Evolutionary conservation across 2,329 filamentous ascomycete genomes (phyloP).

Genomic region (Pochonia chlamydosporia): DNA sequence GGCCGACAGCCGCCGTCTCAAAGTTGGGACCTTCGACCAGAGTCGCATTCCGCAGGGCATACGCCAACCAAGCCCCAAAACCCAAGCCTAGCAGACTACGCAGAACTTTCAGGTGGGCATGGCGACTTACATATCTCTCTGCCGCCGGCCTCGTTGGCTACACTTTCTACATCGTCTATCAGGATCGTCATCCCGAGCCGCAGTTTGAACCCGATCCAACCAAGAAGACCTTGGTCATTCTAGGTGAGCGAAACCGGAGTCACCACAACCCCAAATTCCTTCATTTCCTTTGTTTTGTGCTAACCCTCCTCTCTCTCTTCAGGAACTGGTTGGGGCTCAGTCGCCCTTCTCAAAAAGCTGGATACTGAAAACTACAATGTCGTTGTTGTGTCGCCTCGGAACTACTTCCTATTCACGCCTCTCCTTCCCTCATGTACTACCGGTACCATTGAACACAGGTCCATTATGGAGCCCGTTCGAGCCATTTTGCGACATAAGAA

Average conservation of each 20-base stretch:
- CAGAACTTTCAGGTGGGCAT: conserved; percentile 68
- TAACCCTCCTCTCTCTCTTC: neutral
- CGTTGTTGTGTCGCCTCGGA: conserved; percentile 92
- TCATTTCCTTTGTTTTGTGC: neutral
- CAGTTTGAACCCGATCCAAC: conserved; percentile 73
- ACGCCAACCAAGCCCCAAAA: conserved; percentile 45
- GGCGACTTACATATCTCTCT: conserved; percentile 76
- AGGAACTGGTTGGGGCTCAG: conserved; percentile 95
- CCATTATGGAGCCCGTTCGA: conserved; percentile 98
- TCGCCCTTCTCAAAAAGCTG: conserved; percentile 96
- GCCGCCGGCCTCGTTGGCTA: conserved; percentile 63
- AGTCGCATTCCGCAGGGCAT: conserved; percentile 37
- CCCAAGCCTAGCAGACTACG: conserved; percentile 57
- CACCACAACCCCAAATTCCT: neutral
- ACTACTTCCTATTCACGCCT: conserved; percentile 99
- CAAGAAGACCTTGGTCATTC: conserved; percentile 96
- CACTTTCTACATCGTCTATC: conserved; percentile 75
- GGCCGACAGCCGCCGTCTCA: conserved; percentile 27
- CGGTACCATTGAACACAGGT: conserved; percentile 95
- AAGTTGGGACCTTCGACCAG: conserved; percentile 29
- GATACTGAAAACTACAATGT: conserved; percentile 99
- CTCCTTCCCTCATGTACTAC: conserved; percentile 96
- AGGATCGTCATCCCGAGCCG: conserved; percentile 72
- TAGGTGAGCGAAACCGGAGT: conserved; percentile 58
- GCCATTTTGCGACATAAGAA: conserved; percentile 95